Conservation (phyloP, 2,329 filamentous ascomycete genomes). For the Capronia epimyces region DNA sequence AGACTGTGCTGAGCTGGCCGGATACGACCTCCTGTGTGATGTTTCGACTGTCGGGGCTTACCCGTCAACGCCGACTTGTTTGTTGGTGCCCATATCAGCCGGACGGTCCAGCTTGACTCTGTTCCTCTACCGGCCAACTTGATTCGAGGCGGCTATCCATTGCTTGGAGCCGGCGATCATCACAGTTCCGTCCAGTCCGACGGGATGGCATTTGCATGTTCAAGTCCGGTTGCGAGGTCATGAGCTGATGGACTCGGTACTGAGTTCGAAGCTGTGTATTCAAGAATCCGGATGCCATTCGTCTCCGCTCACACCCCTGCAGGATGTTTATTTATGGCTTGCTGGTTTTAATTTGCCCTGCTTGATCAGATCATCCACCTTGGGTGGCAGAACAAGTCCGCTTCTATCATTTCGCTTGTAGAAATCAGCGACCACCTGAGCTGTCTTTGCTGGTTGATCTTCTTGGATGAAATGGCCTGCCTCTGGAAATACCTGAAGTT, state of each 20-base stretch:
- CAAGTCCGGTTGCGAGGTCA: too few relatives aligned
- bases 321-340: constrained; percentile 8
- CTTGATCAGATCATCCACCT: constrained; percentile 67
- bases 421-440: constrained; percentile 79
- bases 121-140: too few relatives aligned
- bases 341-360: constrained; percentile 28
- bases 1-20: too few relatives aligned
- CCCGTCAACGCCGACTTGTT: not conserved
- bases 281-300: not conserved
- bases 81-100: not conserved
- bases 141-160: not conserved
- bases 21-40: too few relatives aligned
- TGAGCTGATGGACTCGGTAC: too few relatives aligned
- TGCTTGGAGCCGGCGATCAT: not conserved
- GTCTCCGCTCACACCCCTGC: not conserved
- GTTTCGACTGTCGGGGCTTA: too few relatives aligned
- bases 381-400: constrained; percentile 79
- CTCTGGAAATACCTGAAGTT: constrained; percentile 87
- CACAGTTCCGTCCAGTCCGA: too few relatives aligned
- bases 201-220: too few relatives aligned
- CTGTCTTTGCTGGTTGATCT: constrained; percentile 85
- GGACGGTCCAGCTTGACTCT: too few relatives aligned
- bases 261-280: too few relatives aligned
- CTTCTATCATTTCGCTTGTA: constrained; percentile 85
- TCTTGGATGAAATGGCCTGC: constrained; percentile 97